Conservation (phyloP, 345 rosid species). For the Syzygium oleosum region DNA sequence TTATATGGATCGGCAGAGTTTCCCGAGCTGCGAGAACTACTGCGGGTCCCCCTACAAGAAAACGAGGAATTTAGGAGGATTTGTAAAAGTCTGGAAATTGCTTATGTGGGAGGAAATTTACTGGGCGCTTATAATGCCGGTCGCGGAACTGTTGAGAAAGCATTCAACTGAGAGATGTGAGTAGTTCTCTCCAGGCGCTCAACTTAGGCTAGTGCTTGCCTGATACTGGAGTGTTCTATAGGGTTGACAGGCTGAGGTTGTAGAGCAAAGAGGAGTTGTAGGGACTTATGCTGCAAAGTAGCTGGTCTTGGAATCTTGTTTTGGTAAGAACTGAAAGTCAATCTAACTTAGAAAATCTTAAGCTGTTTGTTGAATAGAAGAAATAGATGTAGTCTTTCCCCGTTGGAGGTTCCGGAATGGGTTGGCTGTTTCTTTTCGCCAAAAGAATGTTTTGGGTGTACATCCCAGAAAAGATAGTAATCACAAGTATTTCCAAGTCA, state of each 20-base stretch:
- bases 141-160: background rate
- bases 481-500: background rate
- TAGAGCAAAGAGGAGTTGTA: background rate
- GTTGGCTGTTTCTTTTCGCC: background rate
- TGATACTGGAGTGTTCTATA: background rate
- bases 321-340: background rate
- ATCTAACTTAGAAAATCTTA: background rate
- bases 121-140: background rate
- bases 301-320: background rate
- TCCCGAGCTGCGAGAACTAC: background rate
- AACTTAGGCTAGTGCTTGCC: background rate
- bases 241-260: background rate
- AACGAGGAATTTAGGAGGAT: background rate
- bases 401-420: background rate
- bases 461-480: background rate
- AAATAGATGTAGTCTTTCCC: background rate
- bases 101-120: background rate
- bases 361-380: background rate
- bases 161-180: background rate
- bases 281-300: background rate
- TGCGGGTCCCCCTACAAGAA: background rate
- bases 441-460: background rate
- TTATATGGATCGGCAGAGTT: background rate
- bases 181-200: background rate
- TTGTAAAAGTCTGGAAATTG: background rate